These are phyloP conservation scores for Russula virescens DNA, from an alignment of 768 basidiomycete genomes.

Conservation along the genomic window DNA sequence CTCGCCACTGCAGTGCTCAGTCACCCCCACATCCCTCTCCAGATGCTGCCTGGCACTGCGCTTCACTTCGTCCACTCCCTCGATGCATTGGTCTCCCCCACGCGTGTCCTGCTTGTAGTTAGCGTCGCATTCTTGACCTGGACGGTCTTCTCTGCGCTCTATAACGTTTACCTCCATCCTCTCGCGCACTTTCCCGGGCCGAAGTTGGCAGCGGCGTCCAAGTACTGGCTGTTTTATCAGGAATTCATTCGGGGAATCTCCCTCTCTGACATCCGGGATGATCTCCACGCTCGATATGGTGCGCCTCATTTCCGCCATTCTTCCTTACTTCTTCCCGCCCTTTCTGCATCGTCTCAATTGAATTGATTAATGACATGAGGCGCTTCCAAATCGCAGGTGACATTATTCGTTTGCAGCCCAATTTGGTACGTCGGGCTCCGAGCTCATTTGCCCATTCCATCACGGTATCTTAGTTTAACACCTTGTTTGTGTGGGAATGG, in stretches of 20 bases:
- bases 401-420: conserved; percentile 36
- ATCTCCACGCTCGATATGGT: conserved; percentile 38
- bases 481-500: not conserved
- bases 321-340: not conserved
- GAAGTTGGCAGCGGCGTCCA: conserved; percentile 21
- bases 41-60: not conserved
- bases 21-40: not conserved
- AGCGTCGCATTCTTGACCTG: not conserved
- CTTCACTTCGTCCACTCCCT: not conserved
- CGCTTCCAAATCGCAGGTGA: conserved; percentile 28
- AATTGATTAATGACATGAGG: not conserved
- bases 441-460: not conserved
- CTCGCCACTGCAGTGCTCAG: not conserved
- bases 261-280: conserved; percentile 32
- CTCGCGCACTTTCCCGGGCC: conserved; percentile 26
- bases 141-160: not conserved
- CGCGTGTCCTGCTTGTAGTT: not conserved
- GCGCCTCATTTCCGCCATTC: not conserved
- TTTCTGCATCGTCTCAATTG: not conserved
- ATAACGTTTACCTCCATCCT: conserved; percentile 22
- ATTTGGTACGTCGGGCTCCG: conserved; percentile 32
- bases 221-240: conserved; percentile 23
- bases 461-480: not conserved
- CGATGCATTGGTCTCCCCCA: not conserved
- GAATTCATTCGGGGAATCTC: conserved; percentile 22